These are phyloP conservation scores for Cordyceps cicadae DNA, from an alignment of 2,329 filamentous ascomycete species.

Conservation along the genomic window DNA sequence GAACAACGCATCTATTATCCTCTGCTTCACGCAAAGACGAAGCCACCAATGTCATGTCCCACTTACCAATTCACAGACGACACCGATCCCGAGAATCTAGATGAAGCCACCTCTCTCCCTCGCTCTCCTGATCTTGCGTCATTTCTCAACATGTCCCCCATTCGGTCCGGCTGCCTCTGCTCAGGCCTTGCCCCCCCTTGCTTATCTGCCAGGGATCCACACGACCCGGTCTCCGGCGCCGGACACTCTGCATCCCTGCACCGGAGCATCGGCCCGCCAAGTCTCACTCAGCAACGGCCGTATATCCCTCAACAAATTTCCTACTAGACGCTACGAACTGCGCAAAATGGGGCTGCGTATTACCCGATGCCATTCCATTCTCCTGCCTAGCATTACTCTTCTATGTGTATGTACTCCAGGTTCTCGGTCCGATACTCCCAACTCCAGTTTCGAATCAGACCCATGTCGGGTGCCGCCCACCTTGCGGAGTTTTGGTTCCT, in stretches of 20 bases:
- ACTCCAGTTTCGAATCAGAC: background rate
- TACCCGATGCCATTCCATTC: background rate
- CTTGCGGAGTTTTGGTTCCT: too few species aligned
- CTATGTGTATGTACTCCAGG: too few species aligned
- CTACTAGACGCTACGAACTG: background rate
- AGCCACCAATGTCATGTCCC: too few species aligned
- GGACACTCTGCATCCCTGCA: background rate
- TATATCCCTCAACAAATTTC: conserved; percentile 9
- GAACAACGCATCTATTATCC: too few species aligned
- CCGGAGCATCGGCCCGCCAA: conserved; percentile 9
- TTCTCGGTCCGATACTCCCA: too few species aligned
- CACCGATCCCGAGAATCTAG: too few species aligned
- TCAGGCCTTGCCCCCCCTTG: background rate
- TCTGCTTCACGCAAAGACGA: too few species aligned
- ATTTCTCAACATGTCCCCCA: background rate
- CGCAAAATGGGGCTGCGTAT: background rate
- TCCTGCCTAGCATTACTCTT: background rate
- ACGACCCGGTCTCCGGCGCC: conserved; percentile 1
- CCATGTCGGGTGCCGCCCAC: background rate
- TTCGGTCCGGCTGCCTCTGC: background rate
- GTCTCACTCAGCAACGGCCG: conserved; percentile 4
- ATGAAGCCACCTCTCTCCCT: background rate
- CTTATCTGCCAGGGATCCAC: background rate
- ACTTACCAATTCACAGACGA: too few species aligned
- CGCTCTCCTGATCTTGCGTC: background rate